These are phyloP conservation scores for Talaromyces nanjingensis DNA, from an alignment of 495 filamentous ascomycete species.

Conservation along the genomic window DNA sequence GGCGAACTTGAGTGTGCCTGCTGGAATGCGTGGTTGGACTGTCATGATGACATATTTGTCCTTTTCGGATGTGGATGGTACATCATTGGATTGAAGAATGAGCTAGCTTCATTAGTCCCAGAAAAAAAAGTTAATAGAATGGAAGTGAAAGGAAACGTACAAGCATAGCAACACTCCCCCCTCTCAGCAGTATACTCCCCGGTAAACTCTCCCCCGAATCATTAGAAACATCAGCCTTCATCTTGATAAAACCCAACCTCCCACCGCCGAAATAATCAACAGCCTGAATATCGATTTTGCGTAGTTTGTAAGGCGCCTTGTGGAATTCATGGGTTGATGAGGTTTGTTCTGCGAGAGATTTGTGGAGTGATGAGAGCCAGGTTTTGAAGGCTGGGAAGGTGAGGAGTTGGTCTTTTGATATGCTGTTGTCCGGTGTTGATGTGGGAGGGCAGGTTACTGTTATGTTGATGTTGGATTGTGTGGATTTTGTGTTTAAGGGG, in stretches of 20 bases:
- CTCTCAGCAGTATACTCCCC: conserved; percentile 72
- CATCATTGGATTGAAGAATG: conserved; percentile 67
- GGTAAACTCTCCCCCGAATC: conserved; percentile 57
- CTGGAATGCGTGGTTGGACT: conserved; percentile 75
- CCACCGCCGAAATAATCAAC: conserved; percentile 62
- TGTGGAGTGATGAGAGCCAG: conserved; percentile 64
- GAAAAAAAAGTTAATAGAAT: not conserved
- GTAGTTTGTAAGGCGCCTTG: conserved; percentile 59
- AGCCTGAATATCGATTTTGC: conserved; percentile 63
- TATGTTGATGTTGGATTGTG: conserved; percentile 18
- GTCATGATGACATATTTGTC: conserved; percentile 70
- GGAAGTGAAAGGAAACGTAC: conserved; percentile 28
- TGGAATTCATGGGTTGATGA: conserved; percentile 63
- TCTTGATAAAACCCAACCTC: conserved; percentile 72
- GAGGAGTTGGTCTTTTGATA: conserved; percentile 58
- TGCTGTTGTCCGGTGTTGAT: conserved; percentile 33
- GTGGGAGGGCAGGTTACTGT: conserved; percentile 30
- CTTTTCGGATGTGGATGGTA: conserved; percentile 23
- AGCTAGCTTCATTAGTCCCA: conserved; percentile 26
- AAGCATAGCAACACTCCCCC: conserved; percentile 76
- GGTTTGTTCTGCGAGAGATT: conserved; percentile 57
- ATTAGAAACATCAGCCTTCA: conserved; percentile 61
- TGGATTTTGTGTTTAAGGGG: conserved; percentile 5
- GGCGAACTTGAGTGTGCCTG: conserved; percentile 64
- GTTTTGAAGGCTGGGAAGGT: conserved; percentile 63